Evolutionary conservation across 345 rosid genomes (phyloP).

Genomic region (Eucalyptus marginata): DNA sequence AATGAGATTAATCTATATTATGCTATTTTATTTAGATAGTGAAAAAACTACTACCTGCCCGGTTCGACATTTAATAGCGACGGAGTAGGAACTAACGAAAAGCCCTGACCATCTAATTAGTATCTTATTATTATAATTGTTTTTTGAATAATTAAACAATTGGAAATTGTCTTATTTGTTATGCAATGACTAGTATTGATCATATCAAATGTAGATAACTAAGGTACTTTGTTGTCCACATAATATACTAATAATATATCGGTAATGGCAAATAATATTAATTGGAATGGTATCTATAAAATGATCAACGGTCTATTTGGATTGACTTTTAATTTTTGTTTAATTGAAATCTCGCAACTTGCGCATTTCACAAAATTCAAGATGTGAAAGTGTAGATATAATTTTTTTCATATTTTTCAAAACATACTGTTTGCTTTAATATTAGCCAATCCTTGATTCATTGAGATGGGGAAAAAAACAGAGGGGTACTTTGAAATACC

Average conservation of each 20-base stretch:
- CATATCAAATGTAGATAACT: neutral
- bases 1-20: neutral
- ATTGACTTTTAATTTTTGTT: neutral
- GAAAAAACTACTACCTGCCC: neutral
- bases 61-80: too few relatives aligned
- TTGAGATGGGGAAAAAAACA: neutral
- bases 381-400: neutral
- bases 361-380: neutral
- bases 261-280: neutral
- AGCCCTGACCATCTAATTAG: neutral
- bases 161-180: neutral
- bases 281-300: neutral
- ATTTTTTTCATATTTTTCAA: neutral
- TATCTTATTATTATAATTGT: neutral
- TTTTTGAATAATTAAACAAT: neutral
- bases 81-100: neutral
- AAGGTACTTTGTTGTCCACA: neutral
- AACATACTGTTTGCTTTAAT: neutral
- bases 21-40: neutral
- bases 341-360: neutral
- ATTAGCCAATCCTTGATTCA: neutral
- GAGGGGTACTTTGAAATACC: neutral
- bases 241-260: neutral
- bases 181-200: neutral
- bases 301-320: neutral